phyloP scores from a whole-genome alignment of 139 green algal genomes.

The Ettlia oleoabundans region DNA sequence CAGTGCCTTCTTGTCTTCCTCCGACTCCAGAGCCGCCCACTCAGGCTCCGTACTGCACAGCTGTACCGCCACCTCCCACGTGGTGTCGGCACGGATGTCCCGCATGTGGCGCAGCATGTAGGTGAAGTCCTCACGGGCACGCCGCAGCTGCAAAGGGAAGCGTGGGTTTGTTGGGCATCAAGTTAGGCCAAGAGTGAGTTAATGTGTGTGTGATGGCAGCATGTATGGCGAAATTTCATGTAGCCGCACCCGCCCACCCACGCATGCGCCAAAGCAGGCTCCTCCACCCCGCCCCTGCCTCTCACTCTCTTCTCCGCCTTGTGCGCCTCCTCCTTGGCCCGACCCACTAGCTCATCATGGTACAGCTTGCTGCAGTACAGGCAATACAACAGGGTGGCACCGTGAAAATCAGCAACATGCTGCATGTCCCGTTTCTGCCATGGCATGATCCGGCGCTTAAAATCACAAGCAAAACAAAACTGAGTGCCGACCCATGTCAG shows the following conservation, averaged over 20 bases:
- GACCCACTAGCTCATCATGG: conserved; percentile 65
- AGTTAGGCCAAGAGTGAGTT: background rate
- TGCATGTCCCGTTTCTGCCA: too few species aligned
- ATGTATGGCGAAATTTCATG: too few species aligned
- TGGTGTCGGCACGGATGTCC: conserved; percentile 45
- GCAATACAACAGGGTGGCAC: background rate
- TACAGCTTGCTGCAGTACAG: conserved; percentile 55
- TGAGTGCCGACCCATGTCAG: too few species aligned
- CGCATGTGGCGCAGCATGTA: conserved; percentile 55
- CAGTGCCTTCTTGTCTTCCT: conserved; percentile 48
- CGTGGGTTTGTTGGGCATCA: background rate
- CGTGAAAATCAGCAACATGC: background rate
- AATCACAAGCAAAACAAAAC: too few species aligned
- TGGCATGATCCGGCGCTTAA: too few species aligned
- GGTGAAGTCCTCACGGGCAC: conserved; percentile 54
- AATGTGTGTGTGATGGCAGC: background rate
- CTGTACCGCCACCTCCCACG: conserved; percentile 57
- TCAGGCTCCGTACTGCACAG: conserved; percentile 55
- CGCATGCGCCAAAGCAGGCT: background rate
- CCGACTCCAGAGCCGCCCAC: conserved; percentile 56
- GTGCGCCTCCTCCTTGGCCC: conserved; percentile 49
- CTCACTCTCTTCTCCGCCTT: conserved; percentile 49
- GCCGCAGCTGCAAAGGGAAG: background rate
- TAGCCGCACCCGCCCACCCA: too few species aligned
- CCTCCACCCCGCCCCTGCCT: too few species aligned